Evolutionary conservation across 2,329 filamentous ascomycete species (phyloP), one percentile per base, ranked within the genome.

Genomic region (Myriosclerotinia curreyana): DNA sequence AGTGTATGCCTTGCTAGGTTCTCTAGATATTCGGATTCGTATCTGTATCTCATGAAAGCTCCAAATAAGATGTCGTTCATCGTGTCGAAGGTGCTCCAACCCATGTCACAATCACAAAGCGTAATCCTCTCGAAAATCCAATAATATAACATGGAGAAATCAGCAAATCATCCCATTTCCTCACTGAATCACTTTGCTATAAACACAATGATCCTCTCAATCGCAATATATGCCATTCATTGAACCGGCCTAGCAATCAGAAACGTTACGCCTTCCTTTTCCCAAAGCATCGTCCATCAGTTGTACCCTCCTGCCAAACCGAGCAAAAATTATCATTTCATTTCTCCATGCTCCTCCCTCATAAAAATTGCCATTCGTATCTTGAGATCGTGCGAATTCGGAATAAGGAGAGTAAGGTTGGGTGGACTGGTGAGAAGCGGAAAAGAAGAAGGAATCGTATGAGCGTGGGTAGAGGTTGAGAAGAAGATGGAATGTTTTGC

Each of bases 391-490:
- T 58, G 60, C 60, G 60, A 63, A 63, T 58, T 38, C 28, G 31
- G 31, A 31, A 62, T 60, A 56, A 53, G 52, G 46, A 42, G 42
- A 40, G 38, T 64, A 66, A 56, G 60, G 44, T 40, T 46, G 36
- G 53, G 53, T 64, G 55, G 60, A 64, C 28, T 34, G 49, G 66
- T 34, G 65, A 60, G 64, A 65, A 60, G 62, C 34, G 64, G 31
- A 28, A 48, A 53, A 64, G n/a, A 60, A 64, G 55, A 53, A 46
- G 52, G 64, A 52, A 31, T 56, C 34, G 52, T 58, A 49, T 58
- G 44, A 64, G 46, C 40, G 46, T 31, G 40, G 60, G 58, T 62
- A 51, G 22, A 48, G 59, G 60, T 51, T 36, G 59, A 53, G 60
- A 59, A 64, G 60, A 65, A 48, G 44, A 63, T 58, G 42, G 60